Base-by-base conservation (phyloP, 1,284 basidiomycete species). In the Malassezia sp. region DNA sequence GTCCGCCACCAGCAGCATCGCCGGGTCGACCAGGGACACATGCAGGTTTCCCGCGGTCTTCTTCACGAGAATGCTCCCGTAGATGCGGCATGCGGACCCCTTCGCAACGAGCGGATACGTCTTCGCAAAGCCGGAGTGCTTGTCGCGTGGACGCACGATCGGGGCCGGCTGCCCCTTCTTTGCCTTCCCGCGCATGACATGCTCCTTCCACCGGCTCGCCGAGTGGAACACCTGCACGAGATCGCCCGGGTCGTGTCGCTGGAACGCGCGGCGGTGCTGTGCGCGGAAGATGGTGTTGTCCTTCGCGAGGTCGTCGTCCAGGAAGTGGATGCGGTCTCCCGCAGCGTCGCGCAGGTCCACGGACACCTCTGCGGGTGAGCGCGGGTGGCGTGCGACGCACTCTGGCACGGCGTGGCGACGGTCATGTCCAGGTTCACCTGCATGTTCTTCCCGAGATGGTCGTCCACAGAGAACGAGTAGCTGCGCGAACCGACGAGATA, bases 321-420 rank as follows among this genome's bases (percentile, higher is more conserved):
- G 88, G 46, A 96, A 77, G 68, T 84, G 85, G 23, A 96, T 67
- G 28, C 89, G 75, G 67, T 97, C 91, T 1, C 91, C 91, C 6
- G 91, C 79, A 0, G 85, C 85, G 70, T 97, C 91, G 40, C 89
- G 76, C 38, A 97, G 72, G 68, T 96, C 91, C 18, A 96, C 81
- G 38, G 80, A 83, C 42, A 97, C 74, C 53, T 58, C 39, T 39
- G 37, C n/a, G 20, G 8, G 34, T 37, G 11, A 50, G 40, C 5
- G 17, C 10, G 5, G 52, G 27, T 24, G 18, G n/a, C 12, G n/a
- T n/a, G 7, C 11, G 2, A 41, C 54, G 42, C 46, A 55, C 45
- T 60, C 35, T 60, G 54, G 37, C 65, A 69, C 38, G 59, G 54
- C 56, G 64, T 63, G 0, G 63, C 61, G 2, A 69, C 61, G 2